Percentiles rank a stretch among this genome's conserved stretches.
phyloP scores from a whole-genome alignment of 768 basidiomycete genomes.

The Boletus patriciae region DNA sequence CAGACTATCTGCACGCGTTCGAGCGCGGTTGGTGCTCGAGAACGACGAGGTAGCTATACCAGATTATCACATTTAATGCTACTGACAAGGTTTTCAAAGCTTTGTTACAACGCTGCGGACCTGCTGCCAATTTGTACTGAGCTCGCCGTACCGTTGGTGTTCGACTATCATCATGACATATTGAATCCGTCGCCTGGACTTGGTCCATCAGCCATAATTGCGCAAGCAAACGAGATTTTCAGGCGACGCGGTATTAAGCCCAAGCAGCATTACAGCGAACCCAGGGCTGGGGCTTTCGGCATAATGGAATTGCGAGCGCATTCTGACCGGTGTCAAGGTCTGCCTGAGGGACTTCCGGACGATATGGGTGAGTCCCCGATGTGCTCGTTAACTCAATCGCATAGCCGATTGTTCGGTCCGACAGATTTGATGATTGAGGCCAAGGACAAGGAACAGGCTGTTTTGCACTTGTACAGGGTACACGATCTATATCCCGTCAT shows the following conservation, averaged over 20 bases:
- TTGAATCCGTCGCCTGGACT: conserved; percentile 58
- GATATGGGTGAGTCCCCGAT: conserved; percentile 53
- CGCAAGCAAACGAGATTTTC: conserved; percentile 76
- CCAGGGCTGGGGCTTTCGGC: conserved; percentile 78
- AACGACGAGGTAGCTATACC: conserved; percentile 74
- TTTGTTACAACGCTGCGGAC: conserved; percentile 90
- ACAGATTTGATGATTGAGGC: conserved; percentile 91
- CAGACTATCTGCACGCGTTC: conserved; percentile 59
- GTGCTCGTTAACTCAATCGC: neutral
- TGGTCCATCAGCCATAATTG: conserved; percentile 65
- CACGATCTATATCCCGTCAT: conserved; percentile 70
- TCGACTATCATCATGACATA: conserved; percentile 83
- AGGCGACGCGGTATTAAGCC: conserved; percentile 72
- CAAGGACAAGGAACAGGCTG: conserved; percentile 93
- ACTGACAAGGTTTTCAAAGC: conserved; percentile 26
- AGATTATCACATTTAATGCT: neutral
- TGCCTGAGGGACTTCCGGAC: conserved; percentile 64
- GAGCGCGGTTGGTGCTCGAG: conserved; percentile 80
- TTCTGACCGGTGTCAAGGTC: conserved; percentile 70
- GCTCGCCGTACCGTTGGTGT: conserved; percentile 70
- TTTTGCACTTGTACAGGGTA: conserved; percentile 78
- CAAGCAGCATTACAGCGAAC: conserved; percentile 91
- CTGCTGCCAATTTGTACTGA: conserved; percentile 85
- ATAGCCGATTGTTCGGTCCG: neutral
- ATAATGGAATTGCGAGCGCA: conserved; percentile 88